Base-by-base conservation (phyloP, 2,329 filamentous ascomycete species). In the Fusarium caatingaense region DNA sequence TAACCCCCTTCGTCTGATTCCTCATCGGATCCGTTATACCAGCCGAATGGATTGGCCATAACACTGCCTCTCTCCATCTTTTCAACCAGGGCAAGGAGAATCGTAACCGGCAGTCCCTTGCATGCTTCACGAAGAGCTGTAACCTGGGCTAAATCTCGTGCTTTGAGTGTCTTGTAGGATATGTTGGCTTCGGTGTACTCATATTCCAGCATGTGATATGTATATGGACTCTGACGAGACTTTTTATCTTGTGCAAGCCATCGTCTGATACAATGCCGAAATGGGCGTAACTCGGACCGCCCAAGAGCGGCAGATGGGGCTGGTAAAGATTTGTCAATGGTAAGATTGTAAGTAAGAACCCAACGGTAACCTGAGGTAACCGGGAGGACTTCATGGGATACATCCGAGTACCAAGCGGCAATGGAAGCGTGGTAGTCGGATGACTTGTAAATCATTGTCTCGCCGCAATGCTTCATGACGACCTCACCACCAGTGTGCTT, bases 331-430 rank as follows among this genome's bases (percentile, higher is more conserved):
- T 34, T 57, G 8, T 72, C 61, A 20, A 77, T 58, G 16, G 74
- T 72, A 7, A 89, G 80, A 69, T 88, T 87, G 75, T 87, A 89
- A 0, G 82, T 85, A 13, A 89, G 67, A 12, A 86, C 84, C 57
- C 84, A 80, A 5, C 85, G 83, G 69, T 84, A 82, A 5, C 86
- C 86, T 0, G 80, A 81, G 0, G 67, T 79, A 4, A 88, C 79
- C 2, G 82, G 80, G 18, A 81, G 76, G n/a, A 87, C 78, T 72
- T 88, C 82, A 67, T 88, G 84, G 2, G 77, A 78, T 1, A 88
- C 84, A 58, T 88, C 85, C 0, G 84, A 83, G 72, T 86, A 88
- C 87, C 80, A 82, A 32, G 61, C 77, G 9, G 72, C 65, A 27
- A 68, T 71, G 0, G 76, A 76, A 56, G 76, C 64, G 0, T 57